phyloP scores from a whole-genome alignment of 2,329 filamentous ascomycete species.

The Byssothecium circinans region DNA sequence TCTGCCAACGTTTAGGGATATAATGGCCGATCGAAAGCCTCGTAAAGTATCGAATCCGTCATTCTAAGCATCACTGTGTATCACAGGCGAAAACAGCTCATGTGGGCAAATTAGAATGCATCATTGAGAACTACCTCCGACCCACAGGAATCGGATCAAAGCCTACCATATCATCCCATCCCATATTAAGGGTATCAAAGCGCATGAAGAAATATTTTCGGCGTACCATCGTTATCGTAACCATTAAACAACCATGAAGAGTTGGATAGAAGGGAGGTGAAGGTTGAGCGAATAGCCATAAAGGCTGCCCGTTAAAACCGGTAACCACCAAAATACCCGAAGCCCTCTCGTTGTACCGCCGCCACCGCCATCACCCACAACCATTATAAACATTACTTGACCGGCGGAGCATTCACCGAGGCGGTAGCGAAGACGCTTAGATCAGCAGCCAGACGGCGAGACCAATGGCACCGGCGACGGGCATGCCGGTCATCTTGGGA shows the following conservation, averaged over 20 bases:
- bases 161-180: slow-evolving; percentile 3
- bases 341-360: slow-evolving; percentile 5
- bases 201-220: slow-evolving; percentile 22
- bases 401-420: slow-evolving; percentile 22
- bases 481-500: slow-evolving; percentile 40
- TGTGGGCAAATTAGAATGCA: slow-evolving; percentile 1
- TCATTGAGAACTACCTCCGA: slow-evolving; percentile 27
- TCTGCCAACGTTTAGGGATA: not conserved
- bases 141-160: slow-evolving; percentile 7
- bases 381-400: slow-evolving; percentile 40
- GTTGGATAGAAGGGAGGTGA: slow-evolving; percentile 16
- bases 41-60: not conserved
- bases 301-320: slow-evolving; percentile 9
- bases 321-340: slow-evolving; percentile 26
- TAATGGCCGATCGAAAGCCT: not conserved
- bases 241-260: slow-evolving; percentile 24
- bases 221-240: slow-evolving; percentile 25
- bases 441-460: slow-evolving; percentile 42
- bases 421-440: slow-evolving; percentile 27
- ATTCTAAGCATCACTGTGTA: not conserved
- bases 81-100: not conserved
- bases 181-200: slow-evolving; percentile 37
- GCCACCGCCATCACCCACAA: slow-evolving; percentile 12
- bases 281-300: not conserved
- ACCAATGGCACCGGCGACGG: slow-evolving; percentile 41